Evolutionary conservation across 225 moss, liverwort and hornwort genomes (phyloP).

Genomic region (Neckera pumila): DNA sequence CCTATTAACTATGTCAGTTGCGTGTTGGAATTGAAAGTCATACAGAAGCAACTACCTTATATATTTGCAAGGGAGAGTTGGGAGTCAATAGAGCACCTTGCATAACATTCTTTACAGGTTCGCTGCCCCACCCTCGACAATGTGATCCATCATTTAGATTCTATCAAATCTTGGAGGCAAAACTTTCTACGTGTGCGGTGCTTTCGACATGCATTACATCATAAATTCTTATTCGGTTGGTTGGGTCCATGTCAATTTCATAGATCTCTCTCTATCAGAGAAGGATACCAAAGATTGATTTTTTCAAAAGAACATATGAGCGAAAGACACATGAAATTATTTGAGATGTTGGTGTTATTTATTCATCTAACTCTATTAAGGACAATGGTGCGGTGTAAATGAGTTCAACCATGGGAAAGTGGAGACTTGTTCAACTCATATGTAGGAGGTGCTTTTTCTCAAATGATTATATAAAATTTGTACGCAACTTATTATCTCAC

Average conservation of each 20-base stretch:
- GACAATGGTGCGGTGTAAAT: not conserved
- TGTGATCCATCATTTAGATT: not conserved
- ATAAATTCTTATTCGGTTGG: not conserved
- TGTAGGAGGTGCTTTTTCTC: not conserved
- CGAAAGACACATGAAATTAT: not conserved
- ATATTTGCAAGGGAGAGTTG: not conserved
- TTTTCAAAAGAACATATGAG: not conserved
- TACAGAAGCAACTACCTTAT: not conserved
- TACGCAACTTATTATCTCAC: not conserved
- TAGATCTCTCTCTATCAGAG: rapidly evolving
- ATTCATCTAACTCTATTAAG: no score
- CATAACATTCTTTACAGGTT: not conserved
- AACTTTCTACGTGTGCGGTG: not conserved
- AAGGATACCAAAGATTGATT: not conserved
- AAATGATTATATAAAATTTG: not conserved
- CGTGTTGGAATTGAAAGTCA: not conserved
- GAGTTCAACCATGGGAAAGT: not conserved
- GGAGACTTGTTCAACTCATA: no score
- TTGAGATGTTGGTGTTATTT: no score
- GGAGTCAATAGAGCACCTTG: no score
- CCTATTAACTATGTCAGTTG: not conserved
- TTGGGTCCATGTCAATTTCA: not conserved
- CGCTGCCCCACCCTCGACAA: not conserved
- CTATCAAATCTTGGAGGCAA: not conserved
- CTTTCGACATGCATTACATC: not conserved